These are phyloP conservation scores for Symbiodinium natans DNA, from an alignment of 73 alveolate genomes.

Conservation along the genomic window DNA sequence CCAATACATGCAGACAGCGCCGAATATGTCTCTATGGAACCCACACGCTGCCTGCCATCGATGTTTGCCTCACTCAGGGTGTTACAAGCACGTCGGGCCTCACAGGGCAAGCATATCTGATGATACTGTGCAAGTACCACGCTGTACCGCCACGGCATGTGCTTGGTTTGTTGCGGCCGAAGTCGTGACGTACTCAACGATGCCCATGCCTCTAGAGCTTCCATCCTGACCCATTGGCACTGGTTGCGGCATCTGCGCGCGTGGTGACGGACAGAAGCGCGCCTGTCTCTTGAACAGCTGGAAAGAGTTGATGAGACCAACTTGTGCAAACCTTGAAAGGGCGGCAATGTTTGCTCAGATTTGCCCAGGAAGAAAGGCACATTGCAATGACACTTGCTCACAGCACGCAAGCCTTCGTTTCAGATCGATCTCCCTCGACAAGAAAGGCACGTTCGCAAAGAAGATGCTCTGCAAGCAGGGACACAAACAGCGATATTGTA, in stretches of 20 bases:
- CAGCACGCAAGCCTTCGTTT: neutral
- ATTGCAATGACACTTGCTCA: no score
- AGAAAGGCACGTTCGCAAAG: constrained; percentile 1
- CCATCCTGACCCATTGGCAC: constrained; percentile 31
- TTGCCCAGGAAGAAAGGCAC: neutral
- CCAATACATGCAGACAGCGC: no score
- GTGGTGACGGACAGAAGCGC: neutral
- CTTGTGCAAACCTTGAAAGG: neutral
- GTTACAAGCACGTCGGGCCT: neutral
- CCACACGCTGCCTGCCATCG: neutral
- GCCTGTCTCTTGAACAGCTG: constrained; percentile 1
- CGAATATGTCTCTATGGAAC: no score
- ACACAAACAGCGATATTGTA: neutral
- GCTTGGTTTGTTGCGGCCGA: constrained; percentile 8
- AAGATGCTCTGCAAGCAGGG: neutral
- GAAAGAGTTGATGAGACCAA: neutral
- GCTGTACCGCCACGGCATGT: neutral
- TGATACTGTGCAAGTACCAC: neutral
- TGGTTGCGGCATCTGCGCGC: no score
- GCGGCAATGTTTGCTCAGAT: no score
- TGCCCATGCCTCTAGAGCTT: constrained; percentile 48
- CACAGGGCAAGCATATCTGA: neutral
- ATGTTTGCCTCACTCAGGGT: neutral
- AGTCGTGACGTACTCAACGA: constrained; percentile 17
- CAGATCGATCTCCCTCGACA: neutral